Evolutionary conservation across 495 filamentous ascomycete genomes (phyloP).

Genomic region (Trichoderma erinaceum): DNA sequence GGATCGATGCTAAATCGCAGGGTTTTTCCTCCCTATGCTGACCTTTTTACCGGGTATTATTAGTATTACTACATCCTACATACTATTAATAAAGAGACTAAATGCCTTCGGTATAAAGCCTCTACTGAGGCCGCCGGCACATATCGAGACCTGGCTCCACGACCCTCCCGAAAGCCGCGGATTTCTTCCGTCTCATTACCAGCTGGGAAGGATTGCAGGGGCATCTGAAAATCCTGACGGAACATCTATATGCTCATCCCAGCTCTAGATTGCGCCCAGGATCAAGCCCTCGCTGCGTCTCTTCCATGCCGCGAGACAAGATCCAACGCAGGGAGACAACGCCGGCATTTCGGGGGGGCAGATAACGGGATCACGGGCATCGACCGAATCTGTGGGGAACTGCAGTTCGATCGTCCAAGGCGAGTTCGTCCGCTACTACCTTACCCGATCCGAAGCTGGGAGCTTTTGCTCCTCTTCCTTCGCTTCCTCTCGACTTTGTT

Average conservation of each 20-base stretch:
- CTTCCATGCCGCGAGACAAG: neutral
- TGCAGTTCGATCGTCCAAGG: neutral
- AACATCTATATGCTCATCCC: neutral
- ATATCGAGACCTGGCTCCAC: neutral
- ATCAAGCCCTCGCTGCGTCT: neutral
- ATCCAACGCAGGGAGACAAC: neutral
- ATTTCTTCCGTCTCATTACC: neutral
- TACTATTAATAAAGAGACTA: neutral
- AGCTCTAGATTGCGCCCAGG: neutral
- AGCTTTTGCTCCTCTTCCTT: neutral
- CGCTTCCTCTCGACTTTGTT: neutral
- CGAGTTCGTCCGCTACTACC: neutral
- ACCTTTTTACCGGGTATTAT: neutral
- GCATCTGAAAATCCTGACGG: slow-evolving; percentile 1
- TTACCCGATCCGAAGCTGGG: neutral
- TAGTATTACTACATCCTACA: too few species aligned
- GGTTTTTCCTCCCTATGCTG: neutral
- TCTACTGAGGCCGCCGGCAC: too few species aligned
- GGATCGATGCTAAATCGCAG: neutral
- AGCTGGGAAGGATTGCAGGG: neutral
- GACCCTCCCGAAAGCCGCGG: neutral
- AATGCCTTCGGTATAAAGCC: too few species aligned
- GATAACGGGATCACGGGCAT: slow-evolving; percentile 13
- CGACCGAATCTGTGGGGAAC: slow-evolving; percentile 13
- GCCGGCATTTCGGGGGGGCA: neutral